Evolutionary conservation across 768 basidiomycete species (phyloP).

Genomic region (Lactarius deliciosus): DNA sequence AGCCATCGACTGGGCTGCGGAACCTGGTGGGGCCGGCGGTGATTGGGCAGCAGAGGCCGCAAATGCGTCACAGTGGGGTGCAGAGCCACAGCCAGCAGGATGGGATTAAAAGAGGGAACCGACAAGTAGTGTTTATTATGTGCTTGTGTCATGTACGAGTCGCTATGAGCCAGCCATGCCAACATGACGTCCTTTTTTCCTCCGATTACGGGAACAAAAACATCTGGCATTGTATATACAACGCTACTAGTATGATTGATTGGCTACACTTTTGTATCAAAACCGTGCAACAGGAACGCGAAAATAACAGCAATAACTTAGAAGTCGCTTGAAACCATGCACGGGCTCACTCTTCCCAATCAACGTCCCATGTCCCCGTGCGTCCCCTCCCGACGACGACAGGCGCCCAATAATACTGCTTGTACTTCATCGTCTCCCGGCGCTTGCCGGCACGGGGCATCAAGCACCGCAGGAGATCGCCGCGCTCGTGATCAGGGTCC

Average conservation of each 20-base stretch:
- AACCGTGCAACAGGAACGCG: neutral
- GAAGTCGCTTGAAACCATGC: neutral
- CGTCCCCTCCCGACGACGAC: conserved; percentile 35
- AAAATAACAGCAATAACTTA: conserved; percentile 25
- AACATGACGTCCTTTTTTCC: conserved; percentile 14
- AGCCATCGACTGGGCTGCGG: conserved; percentile 40
- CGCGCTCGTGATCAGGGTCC: conserved; percentile 28
- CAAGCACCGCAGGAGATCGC: conserved; percentile 19
- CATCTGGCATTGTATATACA: conserved; percentile 17
- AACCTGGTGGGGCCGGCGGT: conserved; percentile 33
- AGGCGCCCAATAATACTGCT: conserved; percentile 81
- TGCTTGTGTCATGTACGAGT: conserved; percentile 21
- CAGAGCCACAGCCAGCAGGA: conserved; percentile 17
- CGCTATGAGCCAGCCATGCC: conserved; percentile 16
- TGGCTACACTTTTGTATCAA: conserved; percentile 5
- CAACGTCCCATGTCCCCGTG: conserved; percentile 28
- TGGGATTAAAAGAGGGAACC: conserved; percentile 28
- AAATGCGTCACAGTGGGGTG: conserved; percentile 27
- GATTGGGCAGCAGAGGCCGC: conserved; percentile 37
- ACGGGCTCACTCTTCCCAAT: conserved; percentile 28
- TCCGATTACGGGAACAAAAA: neutral
- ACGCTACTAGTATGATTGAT: conserved; percentile 16
- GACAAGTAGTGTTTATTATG: conserved; percentile 18
- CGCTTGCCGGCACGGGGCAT: conserved; percentile 66
- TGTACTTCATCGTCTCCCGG: conserved; percentile 77